Conservation (phyloP, 345 rosid genomes). For the Cardamine resedifolia region DNA sequence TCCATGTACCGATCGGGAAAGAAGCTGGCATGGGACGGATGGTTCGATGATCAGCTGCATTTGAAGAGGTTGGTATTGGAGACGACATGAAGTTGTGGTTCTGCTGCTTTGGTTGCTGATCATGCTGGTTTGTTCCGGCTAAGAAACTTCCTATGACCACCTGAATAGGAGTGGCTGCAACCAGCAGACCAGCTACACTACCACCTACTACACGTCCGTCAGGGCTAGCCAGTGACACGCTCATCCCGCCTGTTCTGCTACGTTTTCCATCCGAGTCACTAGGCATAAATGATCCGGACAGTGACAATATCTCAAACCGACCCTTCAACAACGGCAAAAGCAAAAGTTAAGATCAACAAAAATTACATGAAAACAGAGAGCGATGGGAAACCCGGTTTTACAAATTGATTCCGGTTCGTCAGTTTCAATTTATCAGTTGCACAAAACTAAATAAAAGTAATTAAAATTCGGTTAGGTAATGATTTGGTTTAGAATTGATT, state of each 20-base stretch:
- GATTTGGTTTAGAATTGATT: too few species aligned
- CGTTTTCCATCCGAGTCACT: constrained; percentile 71
- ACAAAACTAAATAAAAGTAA: neutral
- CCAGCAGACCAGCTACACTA: constrained; percentile 79
- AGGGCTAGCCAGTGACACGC: constrained; percentile 85
- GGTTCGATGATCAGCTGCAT: constrained; percentile 44
- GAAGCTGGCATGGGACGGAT: constrained; percentile 20
- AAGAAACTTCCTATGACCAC: constrained; percentile 88
- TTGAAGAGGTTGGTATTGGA: constrained; percentile 36
- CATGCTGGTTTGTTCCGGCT: constrained; percentile 59
- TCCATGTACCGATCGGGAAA: constrained; percentile 19
- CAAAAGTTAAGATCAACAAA: constrained; percentile 1
- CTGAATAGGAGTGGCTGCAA: constrained; percentile 94
- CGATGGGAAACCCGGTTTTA: neutral
- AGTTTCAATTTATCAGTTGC: neutral
- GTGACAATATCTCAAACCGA: constrained; percentile 87
- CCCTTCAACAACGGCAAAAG: constrained; percentile 52
- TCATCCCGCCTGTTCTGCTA: constrained; percentile 95
- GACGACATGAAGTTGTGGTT: constrained; percentile 46
- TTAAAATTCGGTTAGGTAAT: neutral
- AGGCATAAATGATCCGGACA: constrained; percentile 96
- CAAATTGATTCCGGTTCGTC: too few species aligned
- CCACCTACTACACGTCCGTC: constrained; percentile 97
- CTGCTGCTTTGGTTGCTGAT: constrained; percentile 58
- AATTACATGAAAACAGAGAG: neutral